Percentiles rank a stretch among this genome's conserved stretches.
These are phyloP conservation scores for Tetrastigma voinierianum DNA, from an alignment of 164 flowering plant genomes.

Conservation along the genomic window DNA sequence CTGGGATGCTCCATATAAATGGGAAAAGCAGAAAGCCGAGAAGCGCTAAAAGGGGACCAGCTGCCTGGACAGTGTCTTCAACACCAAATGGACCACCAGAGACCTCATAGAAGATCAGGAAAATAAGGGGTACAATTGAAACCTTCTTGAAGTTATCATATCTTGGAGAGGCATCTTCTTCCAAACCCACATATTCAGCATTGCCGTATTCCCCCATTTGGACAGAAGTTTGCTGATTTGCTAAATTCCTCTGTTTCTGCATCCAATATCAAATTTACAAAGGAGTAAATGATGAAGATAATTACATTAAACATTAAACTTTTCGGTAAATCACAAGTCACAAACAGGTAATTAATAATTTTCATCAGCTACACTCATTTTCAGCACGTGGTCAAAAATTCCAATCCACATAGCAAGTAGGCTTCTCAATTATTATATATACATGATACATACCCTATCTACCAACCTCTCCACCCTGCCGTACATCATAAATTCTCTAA, in stretches of 20 bases:
- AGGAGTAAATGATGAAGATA: no score
- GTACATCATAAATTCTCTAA: no score
- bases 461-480: no score
- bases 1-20: constrained; percentile 47
- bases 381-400: no score
- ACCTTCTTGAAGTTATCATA: constrained; percentile 22
- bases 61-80: constrained; percentile 43
- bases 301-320: no score
- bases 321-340: no score
- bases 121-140: constrained; percentile 40
- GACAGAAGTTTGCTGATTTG: constrained; percentile 11
- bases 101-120: constrained; percentile 49
- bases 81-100: constrained; percentile 50
- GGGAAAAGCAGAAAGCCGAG: constrained; percentile 42
- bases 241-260: constrained; percentile 28
- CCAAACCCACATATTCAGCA: constrained; percentile 23
- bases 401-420: no score
- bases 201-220: constrained; percentile 17
- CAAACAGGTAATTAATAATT: no score
- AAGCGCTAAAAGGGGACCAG: constrained; percentile 44
- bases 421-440: no score
- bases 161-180: constrained; percentile 23
- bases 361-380: no score
- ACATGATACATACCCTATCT: no score
- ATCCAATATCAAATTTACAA: background rate